Evolutionary conservation across 768 basidiomycete species (phyloP), one percentile per base, ranked within the genome.

Genomic region (Pleurotus salmoneostramineus): DNA sequence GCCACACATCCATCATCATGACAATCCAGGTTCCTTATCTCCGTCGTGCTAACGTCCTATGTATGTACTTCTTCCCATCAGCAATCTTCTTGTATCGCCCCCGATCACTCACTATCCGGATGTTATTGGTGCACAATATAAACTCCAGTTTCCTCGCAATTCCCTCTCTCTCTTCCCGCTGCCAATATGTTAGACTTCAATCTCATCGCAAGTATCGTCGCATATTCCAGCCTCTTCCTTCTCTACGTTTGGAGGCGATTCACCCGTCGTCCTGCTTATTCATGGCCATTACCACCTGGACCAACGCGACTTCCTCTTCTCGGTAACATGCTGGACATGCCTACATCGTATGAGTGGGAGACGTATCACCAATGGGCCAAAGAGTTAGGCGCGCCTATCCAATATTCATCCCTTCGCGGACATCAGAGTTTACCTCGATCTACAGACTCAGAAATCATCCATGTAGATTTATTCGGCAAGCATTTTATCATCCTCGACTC

Each of bases 401-500:
- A n/a, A n/a, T n/a, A n/a, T n/a, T n/a, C n/a, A n/a, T n/a, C n/a
- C n/a, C n/a, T n/a, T n/a, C n/a, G n/a, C n/a, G n/a, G n/a, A n/a
- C n/a, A n/a, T 15, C 31, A 6, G 6, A 6, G 6, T 40, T 40
- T 48, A 17, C 15, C 10, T 10, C 27, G 14, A 14, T 34, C 48
- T 7, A 7, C 31, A 74, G 73, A 66, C 14, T 70, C 68, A 21
- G 69, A 69, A 31, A 61, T 74, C 2, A 43, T 75, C 4, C 66
- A 71, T 57, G n/a, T 72, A 17, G 58, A 66, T 27, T 65, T 66
- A 6, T 57, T 69, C 6, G 73, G 75, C 3, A 63, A 63, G 10
- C 61, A 66, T 31, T 60, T 78, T 17, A 62, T 79, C 31, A 61
- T 79, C 7, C 43, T 80, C 33, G 75, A 75, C 49, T 71, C 69